A percentile compares a stretch with the other conserved stretches of the same genome.
These are phyloP conservation scores for Blastobotrys petasosporus DNA, from an alignment of 1,139 yeast species.

Conservation along the genomic window DNA sequence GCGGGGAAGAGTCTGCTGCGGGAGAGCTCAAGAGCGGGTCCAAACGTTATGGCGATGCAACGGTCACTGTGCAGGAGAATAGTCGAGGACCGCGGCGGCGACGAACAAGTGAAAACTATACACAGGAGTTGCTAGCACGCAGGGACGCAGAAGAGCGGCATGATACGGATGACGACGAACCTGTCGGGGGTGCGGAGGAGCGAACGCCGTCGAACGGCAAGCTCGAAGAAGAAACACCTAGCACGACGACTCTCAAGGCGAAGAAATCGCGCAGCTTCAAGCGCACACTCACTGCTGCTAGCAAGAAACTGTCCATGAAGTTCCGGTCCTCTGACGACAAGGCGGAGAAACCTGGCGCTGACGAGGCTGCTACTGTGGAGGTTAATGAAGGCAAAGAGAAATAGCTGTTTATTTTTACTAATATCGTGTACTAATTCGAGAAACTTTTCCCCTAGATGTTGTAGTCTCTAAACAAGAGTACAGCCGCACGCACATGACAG, in stretches of 20 bases:
- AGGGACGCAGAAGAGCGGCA: not conserved
- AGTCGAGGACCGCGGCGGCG: conserved; percentile 10
- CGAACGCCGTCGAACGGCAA: not conserved
- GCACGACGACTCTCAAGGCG: not conserved
- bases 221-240: not conserved
- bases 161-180: not conserved
- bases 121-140: conserved; percentile 5
- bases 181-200: conserved; percentile 1
- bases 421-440: too few species aligned
- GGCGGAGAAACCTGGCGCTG: not conserved
- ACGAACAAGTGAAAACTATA: conserved; percentile 10
- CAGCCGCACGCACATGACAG: too few species aligned
- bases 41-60: conserved; percentile 13
- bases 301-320: conserved; percentile 12
- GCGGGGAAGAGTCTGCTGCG: too few species aligned
- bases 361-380: too few species aligned
- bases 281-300: conserved; percentile 10
- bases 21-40: conserved; percentile 6
- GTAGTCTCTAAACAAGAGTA: too few species aligned
- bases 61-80: conserved; percentile 3
- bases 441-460: too few species aligned
- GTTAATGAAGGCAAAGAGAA: too few species aligned
- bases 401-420: too few species aligned
- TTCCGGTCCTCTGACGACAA: not conserved
- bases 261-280: conserved; percentile 5